phyloP scores from a whole-genome alignment of 2,329 filamentous ascomycete genomes.

The Colletotrichum lindemuthianum region DNA sequence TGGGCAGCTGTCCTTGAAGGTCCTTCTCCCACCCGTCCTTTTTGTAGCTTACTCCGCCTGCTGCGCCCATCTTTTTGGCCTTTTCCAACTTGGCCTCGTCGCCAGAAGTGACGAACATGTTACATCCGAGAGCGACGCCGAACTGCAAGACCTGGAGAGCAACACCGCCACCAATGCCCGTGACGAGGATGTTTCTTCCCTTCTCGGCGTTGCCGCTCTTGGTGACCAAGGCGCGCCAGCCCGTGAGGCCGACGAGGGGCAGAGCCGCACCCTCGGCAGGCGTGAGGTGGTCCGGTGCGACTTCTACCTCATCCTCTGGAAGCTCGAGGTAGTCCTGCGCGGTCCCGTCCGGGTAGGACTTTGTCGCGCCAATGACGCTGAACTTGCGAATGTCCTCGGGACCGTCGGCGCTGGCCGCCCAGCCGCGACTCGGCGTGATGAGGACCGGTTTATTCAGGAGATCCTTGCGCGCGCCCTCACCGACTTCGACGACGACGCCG shows the following conservation, averaged over 20 bases:
- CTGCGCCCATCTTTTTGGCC: constrained; percentile 78
- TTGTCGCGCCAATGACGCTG: constrained; percentile 76
- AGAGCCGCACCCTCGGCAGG: constrained; percentile 83
- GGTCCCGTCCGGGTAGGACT: constrained; percentile 72
- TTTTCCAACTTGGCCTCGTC: constrained; percentile 78
- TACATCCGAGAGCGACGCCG: constrained; percentile 76
- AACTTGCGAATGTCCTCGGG: constrained; percentile 73
- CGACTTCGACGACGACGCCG: constrained; percentile 75
- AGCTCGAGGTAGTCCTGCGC: constrained; percentile 79
- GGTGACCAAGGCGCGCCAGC: constrained; percentile 84
- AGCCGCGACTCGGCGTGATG: constrained; percentile 80
- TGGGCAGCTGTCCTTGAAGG: constrained; percentile 69
- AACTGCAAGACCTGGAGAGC: constrained; percentile 86
- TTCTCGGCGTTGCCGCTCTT: constrained; percentile 74
- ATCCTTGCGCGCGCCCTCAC: constrained; percentile 56
- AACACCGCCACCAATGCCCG: constrained; percentile 93
- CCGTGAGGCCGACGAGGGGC: constrained; percentile 86
- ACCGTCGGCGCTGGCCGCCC: constrained; percentile 75
- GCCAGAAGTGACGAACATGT: constrained; percentile 85
- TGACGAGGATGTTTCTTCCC: constrained; percentile 83
- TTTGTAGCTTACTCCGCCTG: constrained; percentile 85
- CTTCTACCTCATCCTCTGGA: constrained; percentile 77
- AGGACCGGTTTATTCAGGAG: constrained; percentile 76
- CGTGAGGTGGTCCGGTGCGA: constrained; percentile 76
- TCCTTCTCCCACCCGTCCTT: constrained; percentile 84